A percentile compares a stretch with the other conserved stretches of the same genome.
Evolutionary conservation across 2,329 filamentous ascomycete genomes (phyloP).

Genomic region (Aspergillus calidoustus): DNA sequence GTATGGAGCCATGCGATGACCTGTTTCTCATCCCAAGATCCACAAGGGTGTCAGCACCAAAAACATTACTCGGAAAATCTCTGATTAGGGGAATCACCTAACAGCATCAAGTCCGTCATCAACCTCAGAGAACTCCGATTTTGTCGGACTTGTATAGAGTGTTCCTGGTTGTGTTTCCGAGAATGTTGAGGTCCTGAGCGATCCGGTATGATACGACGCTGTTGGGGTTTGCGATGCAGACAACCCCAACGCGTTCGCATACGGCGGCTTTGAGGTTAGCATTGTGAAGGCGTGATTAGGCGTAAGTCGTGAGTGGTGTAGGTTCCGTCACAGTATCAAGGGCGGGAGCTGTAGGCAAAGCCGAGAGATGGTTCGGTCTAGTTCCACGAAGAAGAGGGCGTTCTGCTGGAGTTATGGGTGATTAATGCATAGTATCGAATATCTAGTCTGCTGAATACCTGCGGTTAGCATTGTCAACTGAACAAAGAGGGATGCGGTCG

Average conservation of each 20-base stretch:
- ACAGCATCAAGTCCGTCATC: conserved; percentile 75
- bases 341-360: not conserved
- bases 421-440: conserved; percentile 21
- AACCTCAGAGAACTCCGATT: conserved; percentile 86
- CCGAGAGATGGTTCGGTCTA: not conserved
- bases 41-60: conserved; percentile 36
- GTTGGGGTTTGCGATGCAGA: conserved; percentile 40
- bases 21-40: conserved; percentile 83
- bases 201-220: conserved; percentile 37
- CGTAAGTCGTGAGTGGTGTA: not conserved
- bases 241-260: conserved; percentile 37
- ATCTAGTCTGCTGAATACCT: not conserved
- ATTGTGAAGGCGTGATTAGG: conserved; percentile 29
- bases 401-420: not conserved
- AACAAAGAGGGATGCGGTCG: not conserved
- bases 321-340: not conserved
- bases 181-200: conserved; percentile 35
- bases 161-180: conserved; percentile 40
- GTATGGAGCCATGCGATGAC: conserved; percentile 89
- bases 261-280: conserved; percentile 50
- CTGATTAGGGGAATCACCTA: conserved; percentile 56
- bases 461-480: conserved; percentile 1
- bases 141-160: conserved; percentile 78
- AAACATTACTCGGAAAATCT: not conserved
- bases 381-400: not conserved